Base-by-base conservation (phyloP, 306 rosid species). In the Cucurbita ficifolia region DNA sequence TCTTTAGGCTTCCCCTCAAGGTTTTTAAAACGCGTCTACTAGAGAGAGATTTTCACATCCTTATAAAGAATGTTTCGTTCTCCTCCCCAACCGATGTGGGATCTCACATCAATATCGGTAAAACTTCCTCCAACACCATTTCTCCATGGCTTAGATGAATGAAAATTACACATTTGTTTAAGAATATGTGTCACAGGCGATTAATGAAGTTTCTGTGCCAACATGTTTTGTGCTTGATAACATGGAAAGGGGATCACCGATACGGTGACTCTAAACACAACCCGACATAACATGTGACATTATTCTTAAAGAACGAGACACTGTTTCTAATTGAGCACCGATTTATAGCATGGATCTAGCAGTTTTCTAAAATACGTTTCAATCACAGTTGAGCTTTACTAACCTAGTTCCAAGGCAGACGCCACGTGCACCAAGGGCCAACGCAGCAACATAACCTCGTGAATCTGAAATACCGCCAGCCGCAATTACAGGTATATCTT, bases 401-500 rank as follows among this genome's bases (percentile, higher is more conserved):
- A 63, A 92, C 98, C 96, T 90, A 2, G 98, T 90, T 71, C 96
- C 98, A 12, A 87, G 76, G 81, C 91, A 84, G 46, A 90, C 58
- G 19, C 91, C 98, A 61, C 76, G 83, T 74, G 98, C 96, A 56
- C 98, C 98, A 68, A 92, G 92, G 75, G 98, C 98, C 73, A 92
- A 61, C 19, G 92, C 92, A 71, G 96, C 98, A 69, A 87, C 98
- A 87, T 90, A 92, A 45, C 96, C 96, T 8, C 91, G 83, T 1
- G 82, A 87, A 81, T 90, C 96, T 14, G 79, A 92, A 62, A 92
- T 92, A 57, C 87, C 91, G 16, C 98, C 96, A 1, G 98, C 89
- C 14, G 98, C 96, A 24, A 92, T 87, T 51, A 92, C 87, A 53
- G 96, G 92, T 71, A 92, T 88, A 22, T 81, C 81, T 70, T 51